Evolutionary conservation across 257 asterid species (phyloP).

Genomic region (Solanum chmielewskii): DNA sequence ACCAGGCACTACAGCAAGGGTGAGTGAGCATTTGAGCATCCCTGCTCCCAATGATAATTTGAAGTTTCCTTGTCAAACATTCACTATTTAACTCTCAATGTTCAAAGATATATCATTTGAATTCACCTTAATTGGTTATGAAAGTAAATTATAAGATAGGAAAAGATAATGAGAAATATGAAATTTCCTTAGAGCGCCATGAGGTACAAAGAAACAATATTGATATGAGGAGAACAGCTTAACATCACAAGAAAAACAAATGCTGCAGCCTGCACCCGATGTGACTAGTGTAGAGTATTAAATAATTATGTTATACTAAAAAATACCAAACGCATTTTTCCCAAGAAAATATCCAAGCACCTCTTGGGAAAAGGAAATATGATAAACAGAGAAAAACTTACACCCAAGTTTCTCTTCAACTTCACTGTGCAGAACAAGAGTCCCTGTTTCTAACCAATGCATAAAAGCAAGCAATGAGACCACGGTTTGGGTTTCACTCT

Average conservation of each 20-base stretch:
- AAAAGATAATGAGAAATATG: background rate
- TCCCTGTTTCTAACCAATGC: constrained; percentile 82
- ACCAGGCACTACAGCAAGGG: background rate
- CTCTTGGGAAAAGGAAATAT: background rate
- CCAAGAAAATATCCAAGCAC: background rate
- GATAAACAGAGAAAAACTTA: constrained; percentile 22
- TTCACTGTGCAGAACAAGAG: constrained; percentile 69
- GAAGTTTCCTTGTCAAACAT: background rate
- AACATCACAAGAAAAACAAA: background rate
- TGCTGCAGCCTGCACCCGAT: background rate
- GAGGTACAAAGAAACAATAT: background rate
- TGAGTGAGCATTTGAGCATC: background rate
- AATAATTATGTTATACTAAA: background rate
- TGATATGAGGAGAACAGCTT: background rate
- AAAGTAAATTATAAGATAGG: background rate
- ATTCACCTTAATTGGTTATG: background rate
- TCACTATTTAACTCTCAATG: background rate
- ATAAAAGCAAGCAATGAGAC: constrained; percentile 82
- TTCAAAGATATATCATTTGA: background rate
- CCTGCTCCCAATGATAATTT: background rate
- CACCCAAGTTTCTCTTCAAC: constrained; percentile 89
- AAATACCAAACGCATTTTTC: background rate
- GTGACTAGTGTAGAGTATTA: background rate
- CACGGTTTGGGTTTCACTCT: constrained; percentile 71
- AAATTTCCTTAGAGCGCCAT: background rate